Base-by-base conservation (phyloP, 2,329 filamentous ascomycete genomes). In the Aspergillus felis region DNA sequence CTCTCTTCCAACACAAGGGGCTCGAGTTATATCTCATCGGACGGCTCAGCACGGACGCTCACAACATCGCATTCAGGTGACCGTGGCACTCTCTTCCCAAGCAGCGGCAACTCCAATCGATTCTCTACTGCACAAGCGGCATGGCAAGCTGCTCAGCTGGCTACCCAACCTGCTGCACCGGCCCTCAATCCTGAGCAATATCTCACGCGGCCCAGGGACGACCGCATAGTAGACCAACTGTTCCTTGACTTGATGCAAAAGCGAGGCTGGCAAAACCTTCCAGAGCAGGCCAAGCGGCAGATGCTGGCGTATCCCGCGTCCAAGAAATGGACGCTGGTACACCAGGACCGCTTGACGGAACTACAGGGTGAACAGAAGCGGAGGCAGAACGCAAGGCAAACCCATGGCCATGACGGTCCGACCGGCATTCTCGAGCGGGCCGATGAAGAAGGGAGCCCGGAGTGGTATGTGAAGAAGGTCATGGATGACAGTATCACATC, bases 301-400 rank as follows among this genome's bases (percentile, higher is more conserved):
- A 97, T 99, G 93, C 85, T 94, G 76, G 92, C 92, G 41, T 97
- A 99, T 72, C 91, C 92, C 14, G 85, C 94, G 8, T 85, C 87
- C 63, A 97, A 97, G 81, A 99, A 97, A 77, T 99, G 94, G 94
- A 97, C 92, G 1, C 79, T 99, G 58, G 89, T 99, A 53, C 89
- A 97, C 73, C 93, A 99, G 76, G 94, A 99, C 77, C 88, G 91
- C 61, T 81, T 99, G 66, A 91, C 91, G 6, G 93, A 97, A 75
- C 90, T 88, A 83, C 92, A 97, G 79, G 91, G 92, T 46, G 93
- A 97, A 71, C 91, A 96, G 76, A 96, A 93, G 76, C 86, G 92
- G 65, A 83, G 90, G 65, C 85, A 88, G 67, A 89, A 90, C 54
- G 85, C 88, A 38, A 86, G 88, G 60, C 82, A 81, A 58, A 87